These are phyloP conservation scores for Hyaloperonospora arabidopsidis DNA, from an alignment of 352 stramenopile species.

Conservation along the genomic window DNA sequence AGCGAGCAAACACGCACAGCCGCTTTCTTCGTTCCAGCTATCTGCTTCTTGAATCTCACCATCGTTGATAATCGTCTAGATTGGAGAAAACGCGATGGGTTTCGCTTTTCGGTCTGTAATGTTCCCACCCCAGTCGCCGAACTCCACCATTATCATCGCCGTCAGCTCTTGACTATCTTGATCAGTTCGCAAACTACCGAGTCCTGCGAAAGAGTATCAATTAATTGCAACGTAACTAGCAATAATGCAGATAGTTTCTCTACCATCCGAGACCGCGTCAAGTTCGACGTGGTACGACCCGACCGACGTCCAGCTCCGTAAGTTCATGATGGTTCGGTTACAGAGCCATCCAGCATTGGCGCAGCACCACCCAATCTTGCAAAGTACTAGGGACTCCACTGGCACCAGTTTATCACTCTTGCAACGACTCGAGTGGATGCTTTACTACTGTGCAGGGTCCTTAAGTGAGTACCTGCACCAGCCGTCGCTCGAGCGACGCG, in stretches of 20 bases:
- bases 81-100: too few species aligned
- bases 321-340: constrained; percentile 43
- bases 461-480: constrained; percentile 58
- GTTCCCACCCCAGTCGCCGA: too few species aligned
- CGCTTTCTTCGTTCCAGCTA: too few species aligned
- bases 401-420: constrained; percentile 40
- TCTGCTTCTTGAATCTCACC: too few species aligned
- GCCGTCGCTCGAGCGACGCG: constrained; percentile 53
- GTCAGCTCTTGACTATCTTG: constrained; percentile 3
- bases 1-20: too few species aligned
- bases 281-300: constrained; percentile 26
- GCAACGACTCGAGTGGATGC: constrained; percentile 69
- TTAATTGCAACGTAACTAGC: too few species aligned
- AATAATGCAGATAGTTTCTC: constrained; percentile 9
- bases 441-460: constrained; percentile 61
- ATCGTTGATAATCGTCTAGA: too few species aligned
- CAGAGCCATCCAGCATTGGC: constrained; percentile 28
- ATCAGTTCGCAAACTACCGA: constrained; percentile 21
- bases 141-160: too few species aligned
- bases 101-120: too few species aligned
- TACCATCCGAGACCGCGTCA: constrained; percentile 5
- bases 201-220: constrained; percentile 5
- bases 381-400: constrained; percentile 11
- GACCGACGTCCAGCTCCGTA: constrained; percentile 37
- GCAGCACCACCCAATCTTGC: constrained; percentile 25